Evolutionary conservation across 2,329 filamentous ascomycete genomes (phyloP), one percentile per base, ranked within the genome.

Genomic region (Huntiella abstrusa): DNA sequence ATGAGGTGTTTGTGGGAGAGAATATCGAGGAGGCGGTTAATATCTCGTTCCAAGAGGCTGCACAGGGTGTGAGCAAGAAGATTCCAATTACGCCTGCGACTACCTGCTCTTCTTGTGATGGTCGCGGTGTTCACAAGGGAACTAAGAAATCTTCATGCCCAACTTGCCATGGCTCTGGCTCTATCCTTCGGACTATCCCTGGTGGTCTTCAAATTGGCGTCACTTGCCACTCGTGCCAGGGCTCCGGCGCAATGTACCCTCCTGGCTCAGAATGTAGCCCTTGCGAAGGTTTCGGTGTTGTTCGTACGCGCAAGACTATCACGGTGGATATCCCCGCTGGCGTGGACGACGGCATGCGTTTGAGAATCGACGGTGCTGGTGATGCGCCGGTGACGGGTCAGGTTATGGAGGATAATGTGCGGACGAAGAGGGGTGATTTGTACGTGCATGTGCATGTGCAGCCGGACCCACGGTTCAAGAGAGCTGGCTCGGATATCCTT

Each of bases 151-250:
- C 74, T 17, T 67, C 77, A 51, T 98, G 91, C 63, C 78, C 77
- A 59, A 67, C 73, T 45, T 98, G 91, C 60, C 79, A 82, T 51
- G 91, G 91, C 12, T 85, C 85, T 1, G 91, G 91, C 43, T 83
- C 82, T 34, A 72, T 83, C 48, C 79, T 96, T 42, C 85, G 93
- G 61, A 80, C 85, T 57, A 82, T 95, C 73, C 78, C 84, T 55
- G 86, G 86, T 46, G 87, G 86, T 17, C 96, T 98, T 65, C 88
- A 96, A 65, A 88, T 98, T 80, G 84, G 83, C 4, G 84, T 83
- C 51, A 92, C 86, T 1, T 98, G 91, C 61, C 70, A 73, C 15
- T 65, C 75, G 33, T 98, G 91, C 59, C 78, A 77, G 44, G 91
- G 91, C 3, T 77, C 74, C 39, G 91, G 91, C 41, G 67, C 78